A percentile compares a stretch with the other conserved stretches of the same genome.
phyloP scores from a whole-genome alignment of 1,139 yeast species.

The Scheffersomyces cryptocercus region DNA sequence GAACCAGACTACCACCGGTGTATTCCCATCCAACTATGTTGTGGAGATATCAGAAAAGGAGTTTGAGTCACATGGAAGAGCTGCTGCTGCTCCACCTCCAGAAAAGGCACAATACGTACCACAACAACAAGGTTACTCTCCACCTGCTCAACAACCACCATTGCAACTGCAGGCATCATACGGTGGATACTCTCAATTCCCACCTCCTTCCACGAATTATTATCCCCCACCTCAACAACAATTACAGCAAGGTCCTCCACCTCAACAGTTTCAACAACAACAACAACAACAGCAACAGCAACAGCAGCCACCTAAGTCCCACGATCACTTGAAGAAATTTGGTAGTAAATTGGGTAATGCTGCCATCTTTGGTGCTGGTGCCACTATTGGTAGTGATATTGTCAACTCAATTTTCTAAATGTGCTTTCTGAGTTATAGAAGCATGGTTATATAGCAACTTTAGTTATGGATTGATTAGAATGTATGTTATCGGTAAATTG shows the following conservation, averaged over 20 bases:
- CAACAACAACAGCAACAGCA: background rate
- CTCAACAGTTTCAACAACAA: slow-evolving; percentile 7
- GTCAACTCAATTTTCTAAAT: slow-evolving; percentile 77
- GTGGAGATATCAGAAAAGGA: slow-evolving; percentile 43
- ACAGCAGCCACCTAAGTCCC: background rate
- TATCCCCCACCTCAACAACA: slow-evolving; percentile 39
- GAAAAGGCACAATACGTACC: slow-evolving; percentile 23
- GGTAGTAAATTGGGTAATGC: slow-evolving; percentile 91
- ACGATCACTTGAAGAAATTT: slow-evolving; percentile 54
- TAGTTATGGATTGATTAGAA: no score
- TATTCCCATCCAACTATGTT: slow-evolving; percentile 90
- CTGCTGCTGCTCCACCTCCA: slow-evolving; percentile 7
- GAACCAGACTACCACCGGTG: slow-evolving; percentile 56
- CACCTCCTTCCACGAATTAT: slow-evolving; percentile 48
- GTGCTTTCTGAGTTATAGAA: no score
- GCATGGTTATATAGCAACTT: no score
- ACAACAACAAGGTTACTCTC: slow-evolving; percentile 15
- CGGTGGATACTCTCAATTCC: slow-evolving; percentile 50
- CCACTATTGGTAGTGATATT: slow-evolving; percentile 85
- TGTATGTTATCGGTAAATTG: no score
- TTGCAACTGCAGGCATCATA: slow-evolving; percentile 33
- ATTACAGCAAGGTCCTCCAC: slow-evolving; percentile 20
- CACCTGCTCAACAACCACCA: slow-evolving; percentile 10
- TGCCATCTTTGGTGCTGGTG: slow-evolving; percentile 96
- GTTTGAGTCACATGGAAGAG: slow-evolving; percentile 17